phyloP scores from a whole-genome alignment of 2,329 filamentous ascomycete genomes.

The Septoria petroselini region DNA sequence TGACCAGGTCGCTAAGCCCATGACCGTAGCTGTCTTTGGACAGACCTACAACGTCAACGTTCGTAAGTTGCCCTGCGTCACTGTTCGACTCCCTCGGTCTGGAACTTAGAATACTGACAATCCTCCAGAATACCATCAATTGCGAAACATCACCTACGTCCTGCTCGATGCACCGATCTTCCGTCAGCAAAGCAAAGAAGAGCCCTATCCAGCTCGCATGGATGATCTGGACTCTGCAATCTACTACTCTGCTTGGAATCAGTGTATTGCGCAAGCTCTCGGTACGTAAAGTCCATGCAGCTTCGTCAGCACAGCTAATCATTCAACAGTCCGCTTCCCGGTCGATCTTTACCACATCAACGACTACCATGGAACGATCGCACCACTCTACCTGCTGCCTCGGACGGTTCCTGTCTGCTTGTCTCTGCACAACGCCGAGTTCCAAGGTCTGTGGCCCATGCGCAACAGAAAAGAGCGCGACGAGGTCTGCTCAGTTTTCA shows the following conservation, averaged over 20 bases:
- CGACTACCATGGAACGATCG: slow-evolving; percentile 60
- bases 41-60: slow-evolving; percentile 58
- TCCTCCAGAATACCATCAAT: slow-evolving; percentile 52
- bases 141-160: slow-evolving; percentile 64
- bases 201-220: slow-evolving; percentile 65
- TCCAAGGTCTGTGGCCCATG: slow-evolving; percentile 66
- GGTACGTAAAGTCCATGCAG: slow-evolving; percentile 29
- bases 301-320: too few species aligned
- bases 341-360: slow-evolving; percentile 63
- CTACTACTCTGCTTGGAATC: slow-evolving; percentile 67
- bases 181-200: slow-evolving; percentile 57
- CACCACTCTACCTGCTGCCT: slow-evolving; percentile 62
- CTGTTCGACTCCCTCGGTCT: not conserved
- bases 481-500: slow-evolving; percentile 63
- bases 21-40: slow-evolving; percentile 59
- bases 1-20: slow-evolving; percentile 56
- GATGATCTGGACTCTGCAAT: slow-evolving; percentile 64
- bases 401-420: slow-evolving; percentile 58
- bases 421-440: slow-evolving; percentile 65
- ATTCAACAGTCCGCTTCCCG: not conserved
- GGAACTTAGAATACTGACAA: not conserved
- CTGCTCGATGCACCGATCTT: slow-evolving; percentile 64
- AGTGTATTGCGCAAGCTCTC: slow-evolving; percentile 62
- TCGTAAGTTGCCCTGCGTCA: slow-evolving; percentile 29
- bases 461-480: slow-evolving; percentile 56